Evolutionary conservation across 345 rosid genomes (phyloP).

Genomic region (Dovyalis caffra): DNA sequence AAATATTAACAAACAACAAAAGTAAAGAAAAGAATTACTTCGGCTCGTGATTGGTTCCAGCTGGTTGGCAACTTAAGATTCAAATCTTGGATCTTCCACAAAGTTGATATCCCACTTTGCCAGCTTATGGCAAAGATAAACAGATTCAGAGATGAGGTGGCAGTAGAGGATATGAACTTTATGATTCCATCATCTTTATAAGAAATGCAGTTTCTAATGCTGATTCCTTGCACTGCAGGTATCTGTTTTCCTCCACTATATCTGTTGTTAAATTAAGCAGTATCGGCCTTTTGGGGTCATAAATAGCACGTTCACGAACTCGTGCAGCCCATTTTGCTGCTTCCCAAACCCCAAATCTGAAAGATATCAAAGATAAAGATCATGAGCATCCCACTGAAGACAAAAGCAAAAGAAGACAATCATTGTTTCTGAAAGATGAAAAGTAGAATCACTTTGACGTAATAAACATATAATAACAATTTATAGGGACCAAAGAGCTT

Average conservation of each 20-base stretch:
- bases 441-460: background rate
- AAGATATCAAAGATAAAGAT: background rate
- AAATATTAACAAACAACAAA: background rate
- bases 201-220: constrained; percentile 80
- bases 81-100: background rate
- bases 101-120: background rate
- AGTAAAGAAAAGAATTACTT: background rate
- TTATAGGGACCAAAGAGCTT: background rate
- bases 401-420: background rate
- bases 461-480: background rate
- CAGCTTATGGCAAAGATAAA: background rate
- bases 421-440: background rate
- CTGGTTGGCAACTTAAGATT: background rate
- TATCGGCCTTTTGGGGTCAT: constrained; percentile 62
- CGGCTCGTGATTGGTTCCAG: background rate
- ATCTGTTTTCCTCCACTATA: constrained; percentile 85
- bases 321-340: constrained; percentile 87
- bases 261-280: constrained; percentile 71
- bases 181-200: constrained; percentile 62
- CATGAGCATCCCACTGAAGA: background rate
- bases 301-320: constrained; percentile 68
- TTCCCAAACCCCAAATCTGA: constrained; percentile 94
- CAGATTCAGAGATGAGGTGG: background rate
- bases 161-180: constrained; percentile 3
- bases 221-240: constrained; percentile 69